Evolutionary conservation across 257 asterid species (phyloP), one percentile per base, ranked within the genome.

Genomic region (Coffea canephora): DNA sequence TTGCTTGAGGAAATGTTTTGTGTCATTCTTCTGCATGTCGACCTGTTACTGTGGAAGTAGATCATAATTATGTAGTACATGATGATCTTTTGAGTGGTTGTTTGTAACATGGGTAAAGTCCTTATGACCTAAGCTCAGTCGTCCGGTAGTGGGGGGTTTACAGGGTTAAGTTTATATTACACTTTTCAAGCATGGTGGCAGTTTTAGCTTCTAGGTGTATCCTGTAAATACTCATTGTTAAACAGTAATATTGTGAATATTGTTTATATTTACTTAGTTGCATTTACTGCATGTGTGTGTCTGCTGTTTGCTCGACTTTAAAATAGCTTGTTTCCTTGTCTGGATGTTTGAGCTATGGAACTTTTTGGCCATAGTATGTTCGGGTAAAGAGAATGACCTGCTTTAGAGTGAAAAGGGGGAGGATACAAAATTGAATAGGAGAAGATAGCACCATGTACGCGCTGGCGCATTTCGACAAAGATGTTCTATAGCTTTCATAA

Each of bases 211-310:
- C 54, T 68, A 54, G 75, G 54, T n/a, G 31, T 43, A 49, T 43
- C 10, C 3, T 78, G 77, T 78, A 78, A 78, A 78, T 70, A 13
- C 21, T 43, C 34, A n/a, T 55, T 55, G 71, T 14, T 41, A 16
- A 46, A 39, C 43, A 52, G 45, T 52, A 54, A 54, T 23, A 11
- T 54, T 69, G 73, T 70, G 9, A 14, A 46, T 81, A 57, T 25
- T 55, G 39, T 31, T 64, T 64, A 64, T 64, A 9, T 64, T 64
- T 3, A 65, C 19, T 27, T 3, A 27, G 34, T 62, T n/a, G 68
- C 68, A 62, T 8, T 16, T 59, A 59, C 11, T 59, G 27, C 68
- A 23, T 62, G 31, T 11, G 6, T 62, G n/a, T 23, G 3, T 21
- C 21, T 59, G 31, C 21, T 21, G 66, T 59, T 59, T 23, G 66